phyloP scores from a whole-genome alignment of 306 rosid genomes.

The Prunus mira region DNA sequence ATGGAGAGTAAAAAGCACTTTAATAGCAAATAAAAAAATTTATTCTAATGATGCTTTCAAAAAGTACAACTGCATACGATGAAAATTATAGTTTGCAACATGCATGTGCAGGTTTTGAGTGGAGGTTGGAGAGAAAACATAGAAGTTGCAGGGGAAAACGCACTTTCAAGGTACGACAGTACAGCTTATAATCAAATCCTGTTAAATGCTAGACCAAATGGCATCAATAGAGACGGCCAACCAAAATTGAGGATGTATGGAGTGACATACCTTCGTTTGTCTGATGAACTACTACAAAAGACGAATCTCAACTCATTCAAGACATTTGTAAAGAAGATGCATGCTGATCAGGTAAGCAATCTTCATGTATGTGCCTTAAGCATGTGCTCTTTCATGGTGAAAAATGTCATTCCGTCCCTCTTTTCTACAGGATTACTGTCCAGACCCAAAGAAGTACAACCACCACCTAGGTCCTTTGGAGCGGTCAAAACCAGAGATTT shows the following conservation, averaged over 20 bases:
- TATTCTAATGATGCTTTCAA: background rate
- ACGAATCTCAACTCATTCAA: slow-evolving; percentile 57
- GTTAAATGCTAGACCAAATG: slow-evolving; percentile 86
- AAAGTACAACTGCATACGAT: background rate
- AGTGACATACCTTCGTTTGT: slow-evolving; percentile 74
- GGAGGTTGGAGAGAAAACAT: slow-evolving; percentile 70
- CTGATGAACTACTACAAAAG: slow-evolving; percentile 46
- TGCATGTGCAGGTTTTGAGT: slow-evolving; percentile 51
- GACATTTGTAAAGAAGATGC: slow-evolving; percentile 75
- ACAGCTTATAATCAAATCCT: slow-evolving; percentile 73
- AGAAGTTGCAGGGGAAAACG: slow-evolving; percentile 92
- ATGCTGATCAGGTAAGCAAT: slow-evolving; percentile 76
- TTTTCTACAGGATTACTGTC: slow-evolving; percentile 54
- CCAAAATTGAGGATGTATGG: slow-evolving; percentile 67
- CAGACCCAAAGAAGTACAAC: slow-evolving; percentile 47
- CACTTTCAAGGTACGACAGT: slow-evolving; percentile 65
- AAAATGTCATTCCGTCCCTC: background rate
- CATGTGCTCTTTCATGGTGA: background rate
- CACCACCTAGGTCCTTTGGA: slow-evolving; percentile 50
- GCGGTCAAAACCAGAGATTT: slow-evolving; percentile 51
- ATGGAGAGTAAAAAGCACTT: background rate
- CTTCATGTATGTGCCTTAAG: slow-evolving; percentile 13
- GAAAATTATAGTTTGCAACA: background rate
- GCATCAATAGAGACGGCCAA: slow-evolving; percentile 43
- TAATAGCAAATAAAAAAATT: background rate